Percentiles rank a stretch among this genome's conserved stretches.
Conservation (phyloP, 805 yeast species). For the Tetrapisispora taiwanensis region DNA sequence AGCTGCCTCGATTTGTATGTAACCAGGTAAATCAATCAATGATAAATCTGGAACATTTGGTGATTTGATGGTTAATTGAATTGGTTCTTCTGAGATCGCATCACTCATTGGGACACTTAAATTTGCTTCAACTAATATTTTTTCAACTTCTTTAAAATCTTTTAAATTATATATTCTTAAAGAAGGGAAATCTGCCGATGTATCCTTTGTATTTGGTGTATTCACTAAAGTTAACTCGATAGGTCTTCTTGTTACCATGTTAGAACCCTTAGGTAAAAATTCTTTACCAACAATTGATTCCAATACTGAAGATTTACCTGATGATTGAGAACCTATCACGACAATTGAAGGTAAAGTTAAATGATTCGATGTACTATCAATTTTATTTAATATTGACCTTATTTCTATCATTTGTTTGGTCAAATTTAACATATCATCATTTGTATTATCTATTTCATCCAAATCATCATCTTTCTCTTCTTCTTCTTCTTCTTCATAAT, state of each 20-base stretch:
- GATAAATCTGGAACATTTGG: constrained; percentile 89
- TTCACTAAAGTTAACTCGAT: constrained; percentile 88
- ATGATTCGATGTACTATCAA: constrained; percentile 60
- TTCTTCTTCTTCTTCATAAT: constrained; percentile 16
- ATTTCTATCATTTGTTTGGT: constrained; percentile 97
- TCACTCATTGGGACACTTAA: constrained; percentile 83
- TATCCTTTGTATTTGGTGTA: constrained; percentile 71
- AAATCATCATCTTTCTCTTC: constrained; percentile 41
- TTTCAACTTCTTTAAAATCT: constrained; percentile 82
- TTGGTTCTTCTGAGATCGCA: constrained; percentile 88
- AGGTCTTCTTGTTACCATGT: constrained; percentile 97
- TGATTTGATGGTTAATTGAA: constrained; percentile 81
- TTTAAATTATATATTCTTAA: constrained; percentile 71
- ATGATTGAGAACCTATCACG: constrained; percentile 93
- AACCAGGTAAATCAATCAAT: constrained; percentile 92
- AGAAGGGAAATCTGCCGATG: constrained; percentile 89
- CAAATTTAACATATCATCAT: constrained; percentile 74
- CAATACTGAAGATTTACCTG: constrained; percentile 93
- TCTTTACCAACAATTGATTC: constrained; percentile 98
- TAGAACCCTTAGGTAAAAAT: constrained; percentile 91
- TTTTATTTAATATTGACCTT: constrained; percentile 61
- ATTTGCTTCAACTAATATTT: constrained; percentile 76
- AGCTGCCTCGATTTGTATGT: constrained; percentile 91
- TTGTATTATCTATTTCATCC: constrained; percentile 47
- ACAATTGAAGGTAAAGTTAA: constrained; percentile 88